Conservation (phyloP, 2,329 filamentous ascomycete species). For the Pseudocercospora fuligena region DNA sequence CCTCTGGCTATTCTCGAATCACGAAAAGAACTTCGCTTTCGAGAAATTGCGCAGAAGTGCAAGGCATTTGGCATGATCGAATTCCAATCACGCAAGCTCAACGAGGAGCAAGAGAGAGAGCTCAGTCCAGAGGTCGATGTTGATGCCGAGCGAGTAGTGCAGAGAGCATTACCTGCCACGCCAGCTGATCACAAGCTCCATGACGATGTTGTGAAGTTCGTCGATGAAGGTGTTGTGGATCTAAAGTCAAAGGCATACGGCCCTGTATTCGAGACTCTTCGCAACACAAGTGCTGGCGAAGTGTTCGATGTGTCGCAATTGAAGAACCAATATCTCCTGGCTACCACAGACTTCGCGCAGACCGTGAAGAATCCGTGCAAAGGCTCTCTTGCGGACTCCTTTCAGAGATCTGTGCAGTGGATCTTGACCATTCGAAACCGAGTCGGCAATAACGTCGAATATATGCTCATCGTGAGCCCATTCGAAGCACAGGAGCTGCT, state of each 20-base stretch:
- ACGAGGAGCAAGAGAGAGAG: conserved; percentile 73
- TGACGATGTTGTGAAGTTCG: conserved; percentile 48
- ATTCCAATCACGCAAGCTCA: conserved; percentile 45
- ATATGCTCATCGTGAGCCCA: conserved; percentile 63
- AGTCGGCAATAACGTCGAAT: conserved; percentile 14
- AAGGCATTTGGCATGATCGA: conserved; percentile 25
- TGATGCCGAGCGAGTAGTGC: conserved; percentile 60
- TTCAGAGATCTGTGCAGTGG: conserved; percentile 61
- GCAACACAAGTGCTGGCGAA: conserved; percentile 15
- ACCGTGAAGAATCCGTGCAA: conserved; percentile 8
- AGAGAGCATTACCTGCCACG: conserved; percentile 50
- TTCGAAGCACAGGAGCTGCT: conserved; percentile 64
- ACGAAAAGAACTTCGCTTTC: conserved; percentile 29
- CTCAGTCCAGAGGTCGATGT: conserved; percentile 55
- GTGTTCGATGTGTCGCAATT: conserved; percentile 17
- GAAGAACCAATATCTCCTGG: background rate
- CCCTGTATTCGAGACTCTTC: conserved; percentile 20
- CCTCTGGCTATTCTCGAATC: conserved; percentile 55
- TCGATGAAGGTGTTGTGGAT: conserved; percentile 40
- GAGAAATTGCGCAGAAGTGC: conserved; percentile 33
- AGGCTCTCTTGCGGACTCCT: conserved; percentile 48
- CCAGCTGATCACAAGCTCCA: conserved; percentile 53
- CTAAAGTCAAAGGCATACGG: background rate
- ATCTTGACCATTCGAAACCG: conserved; percentile 47
- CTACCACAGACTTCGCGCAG: conserved; percentile 17